Conservation (phyloP, 805 yeast genomes). For the Ogataea allantospora region DNA sequence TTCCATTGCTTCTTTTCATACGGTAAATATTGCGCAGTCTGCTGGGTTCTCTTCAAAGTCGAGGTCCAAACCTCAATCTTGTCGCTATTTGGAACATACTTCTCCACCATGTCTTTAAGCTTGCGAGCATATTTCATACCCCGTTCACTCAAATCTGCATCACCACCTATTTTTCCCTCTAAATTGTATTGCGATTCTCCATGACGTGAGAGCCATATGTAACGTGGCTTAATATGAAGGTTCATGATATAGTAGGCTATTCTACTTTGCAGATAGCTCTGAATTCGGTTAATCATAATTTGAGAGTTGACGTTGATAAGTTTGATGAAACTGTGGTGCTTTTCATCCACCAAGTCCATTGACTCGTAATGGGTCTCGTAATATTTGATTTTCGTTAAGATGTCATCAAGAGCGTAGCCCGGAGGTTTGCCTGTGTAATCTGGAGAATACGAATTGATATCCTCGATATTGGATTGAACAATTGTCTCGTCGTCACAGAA, state of each 20-base stretch:
- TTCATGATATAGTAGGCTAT: constrained; percentile 96
- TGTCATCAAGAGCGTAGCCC: constrained; percentile 70
- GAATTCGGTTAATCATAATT: constrained; percentile 82
- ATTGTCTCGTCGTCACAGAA: constrained; percentile 83
- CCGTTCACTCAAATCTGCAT: constrained; percentile 77
- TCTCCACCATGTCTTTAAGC: constrained; percentile 71
- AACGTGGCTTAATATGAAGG: constrained; percentile 86
- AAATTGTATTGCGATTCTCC: constrained; percentile 93
- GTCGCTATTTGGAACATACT: constrained; percentile 59
- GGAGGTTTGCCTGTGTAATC: constrained; percentile 71
- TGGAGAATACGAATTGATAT: constrained; percentile 84
- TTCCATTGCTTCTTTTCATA: constrained; percentile 90
- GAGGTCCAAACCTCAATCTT: constrained; percentile 94
- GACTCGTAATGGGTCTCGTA: constrained; percentile 80
- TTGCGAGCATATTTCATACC: constrained; percentile 82
- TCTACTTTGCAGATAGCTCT: constrained; percentile 84
- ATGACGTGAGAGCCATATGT: constrained; percentile 92
- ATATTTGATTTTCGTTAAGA: constrained; percentile 66
- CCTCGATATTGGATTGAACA: constrained; percentile 74
- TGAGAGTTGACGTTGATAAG: constrained; percentile 85
- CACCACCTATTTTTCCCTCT: constrained; percentile 96
- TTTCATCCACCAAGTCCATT: constrained; percentile 55
- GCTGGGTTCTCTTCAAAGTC: constrained; percentile 85
- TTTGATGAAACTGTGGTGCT: constrained; percentile 78
- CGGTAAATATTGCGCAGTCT: constrained; percentile 81